These are phyloP conservation scores for Cercospora zeae-maydis DNA, from an alignment of 2,329 filamentous ascomycete species.

Conservation along the genomic window DNA sequence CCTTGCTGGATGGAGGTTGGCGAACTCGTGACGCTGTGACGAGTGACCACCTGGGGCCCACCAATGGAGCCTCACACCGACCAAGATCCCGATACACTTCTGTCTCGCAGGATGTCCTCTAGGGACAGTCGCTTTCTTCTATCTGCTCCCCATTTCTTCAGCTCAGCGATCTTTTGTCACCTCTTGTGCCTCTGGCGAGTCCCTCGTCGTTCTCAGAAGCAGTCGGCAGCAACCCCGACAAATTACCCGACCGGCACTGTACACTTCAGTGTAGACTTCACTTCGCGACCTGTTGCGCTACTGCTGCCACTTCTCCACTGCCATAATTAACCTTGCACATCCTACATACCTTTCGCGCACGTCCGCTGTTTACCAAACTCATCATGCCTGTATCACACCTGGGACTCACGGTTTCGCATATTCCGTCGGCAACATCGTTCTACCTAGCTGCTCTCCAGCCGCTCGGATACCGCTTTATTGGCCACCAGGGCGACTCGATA, in stretches of 20 bases:
- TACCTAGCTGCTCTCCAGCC: constrained; percentile 76
- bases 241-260: constrained; percentile 10
- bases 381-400: constrained; percentile 61
- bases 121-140: constrained; percentile 16
- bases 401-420: constrained; percentile 67
- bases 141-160: constrained; percentile 9
- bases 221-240: constrained; percentile 14
- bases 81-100: constrained; percentile 12
- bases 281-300: constrained; percentile 14
- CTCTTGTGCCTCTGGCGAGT: constrained; percentile 11
- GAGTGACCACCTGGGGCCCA: constrained; percentile 14
- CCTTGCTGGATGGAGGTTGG: constrained; percentile 12
- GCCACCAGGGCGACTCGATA: constrained; percentile 58
- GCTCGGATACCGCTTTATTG: constrained; percentile 70
- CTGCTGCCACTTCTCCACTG: constrained; percentile 18
- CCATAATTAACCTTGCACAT: constrained; percentile 17
- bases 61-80: constrained; percentile 25
- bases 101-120: constrained; percentile 7
- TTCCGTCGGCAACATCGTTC: constrained; percentile 77
- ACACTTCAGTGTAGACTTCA: constrained; percentile 10
- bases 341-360: neutral
- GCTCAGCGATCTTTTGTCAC: constrained; percentile 14
- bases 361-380: constrained; percentile 6
- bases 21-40: constrained; percentile 12
- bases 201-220: constrained; percentile 13